These are phyloP conservation scores for Hsuehochloa calcarea DNA, from an alignment of 176 grass and related monocot species.

Conservation along the genomic window DNA sequence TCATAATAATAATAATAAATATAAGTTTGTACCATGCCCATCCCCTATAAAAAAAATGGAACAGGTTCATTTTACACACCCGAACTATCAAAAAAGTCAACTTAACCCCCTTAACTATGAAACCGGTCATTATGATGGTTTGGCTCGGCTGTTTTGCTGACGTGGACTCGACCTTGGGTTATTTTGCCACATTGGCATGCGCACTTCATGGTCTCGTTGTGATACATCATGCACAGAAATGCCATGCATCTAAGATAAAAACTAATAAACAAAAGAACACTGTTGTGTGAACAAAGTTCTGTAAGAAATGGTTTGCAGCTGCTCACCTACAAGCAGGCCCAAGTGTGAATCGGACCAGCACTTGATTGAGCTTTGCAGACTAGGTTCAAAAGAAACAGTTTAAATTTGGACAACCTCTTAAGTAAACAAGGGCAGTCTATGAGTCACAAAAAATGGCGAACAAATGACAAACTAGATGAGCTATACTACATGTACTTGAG, in stretches of 20 bases:
- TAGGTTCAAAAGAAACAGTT: not conserved
- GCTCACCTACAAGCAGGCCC: not conserved
- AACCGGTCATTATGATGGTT: not conserved
- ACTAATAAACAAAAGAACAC: not conserved
- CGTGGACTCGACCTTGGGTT: not conserved
- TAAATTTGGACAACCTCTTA: not conserved
- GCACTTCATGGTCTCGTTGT: not conserved
- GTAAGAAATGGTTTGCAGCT: not conserved
- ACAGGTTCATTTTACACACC: not conserved
- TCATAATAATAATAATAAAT: conserved; percentile 21
- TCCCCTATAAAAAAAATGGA: not conserved
- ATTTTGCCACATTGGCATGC: not conserved
- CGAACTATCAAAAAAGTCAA: not conserved
- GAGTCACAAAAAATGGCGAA: not conserved
- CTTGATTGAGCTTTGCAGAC: not conserved
- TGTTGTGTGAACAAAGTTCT: conserved; percentile 6
- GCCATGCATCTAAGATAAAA: not conserved
- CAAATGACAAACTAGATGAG: conserved; percentile 8
- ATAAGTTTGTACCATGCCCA: conserved; percentile 45
- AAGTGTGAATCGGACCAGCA: not conserved
- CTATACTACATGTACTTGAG: conserved; percentile 1
- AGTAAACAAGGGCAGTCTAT: conserved; percentile 9
- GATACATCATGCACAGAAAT: not conserved
- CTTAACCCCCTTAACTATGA: not conserved
- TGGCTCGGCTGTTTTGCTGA: not conserved